phyloP scores from a whole-genome alignment of 352 stramenopile genomes.

The Phytophthora colocasiae region DNA sequence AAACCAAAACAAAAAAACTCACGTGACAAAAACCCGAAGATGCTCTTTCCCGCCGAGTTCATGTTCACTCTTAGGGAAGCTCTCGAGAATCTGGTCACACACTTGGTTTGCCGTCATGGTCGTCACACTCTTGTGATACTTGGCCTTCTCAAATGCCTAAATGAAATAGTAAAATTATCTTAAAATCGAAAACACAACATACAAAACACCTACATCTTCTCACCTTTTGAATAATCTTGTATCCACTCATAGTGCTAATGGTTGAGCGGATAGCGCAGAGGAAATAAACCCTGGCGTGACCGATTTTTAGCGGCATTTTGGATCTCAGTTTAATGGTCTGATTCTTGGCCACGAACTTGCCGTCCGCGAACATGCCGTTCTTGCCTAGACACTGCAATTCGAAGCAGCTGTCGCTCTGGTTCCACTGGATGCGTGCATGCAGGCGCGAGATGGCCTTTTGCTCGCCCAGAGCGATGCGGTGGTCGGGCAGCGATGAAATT shows the following conservation, averaged over 20 bases:
- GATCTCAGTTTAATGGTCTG: constrained; percentile 69
- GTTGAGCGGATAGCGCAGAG: constrained; percentile 72
- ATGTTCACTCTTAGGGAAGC: constrained; percentile 74
- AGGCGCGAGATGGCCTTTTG: constrained; percentile 82
- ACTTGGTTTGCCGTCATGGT: constrained; percentile 70
- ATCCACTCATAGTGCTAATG: constrained; percentile 84
- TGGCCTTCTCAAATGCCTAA: constrained; percentile 83
- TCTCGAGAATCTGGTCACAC: constrained; percentile 76
- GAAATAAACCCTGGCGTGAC: constrained; percentile 78
- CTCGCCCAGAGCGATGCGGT: constrained; percentile 74
- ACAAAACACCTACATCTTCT: neutral
- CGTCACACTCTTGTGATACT: constrained; percentile 60
- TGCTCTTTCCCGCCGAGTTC: constrained; percentile 82
- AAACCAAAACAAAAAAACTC: constrained; percentile 18
- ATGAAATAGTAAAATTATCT: constrained; percentile 2
- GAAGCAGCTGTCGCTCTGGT: constrained; percentile 73
- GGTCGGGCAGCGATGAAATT: constrained; percentile 41
- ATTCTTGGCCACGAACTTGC: constrained; percentile 78
- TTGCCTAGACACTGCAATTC: constrained; percentile 83
- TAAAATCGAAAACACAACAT: constrained; percentile 4
- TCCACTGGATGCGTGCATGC: constrained; percentile 86
- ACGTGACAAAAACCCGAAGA: constrained; percentile 73
- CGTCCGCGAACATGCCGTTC: constrained; percentile 80
- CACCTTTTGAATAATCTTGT: constrained; percentile 84
- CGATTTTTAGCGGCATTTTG: constrained; percentile 85